A percentile compares a stretch with the other conserved stretches of the same genome.
These are phyloP conservation scores for Claviceps purpurea DNA, from an alignment of 2,329 filamentous ascomycete species.

Conservation along the genomic window DNA sequence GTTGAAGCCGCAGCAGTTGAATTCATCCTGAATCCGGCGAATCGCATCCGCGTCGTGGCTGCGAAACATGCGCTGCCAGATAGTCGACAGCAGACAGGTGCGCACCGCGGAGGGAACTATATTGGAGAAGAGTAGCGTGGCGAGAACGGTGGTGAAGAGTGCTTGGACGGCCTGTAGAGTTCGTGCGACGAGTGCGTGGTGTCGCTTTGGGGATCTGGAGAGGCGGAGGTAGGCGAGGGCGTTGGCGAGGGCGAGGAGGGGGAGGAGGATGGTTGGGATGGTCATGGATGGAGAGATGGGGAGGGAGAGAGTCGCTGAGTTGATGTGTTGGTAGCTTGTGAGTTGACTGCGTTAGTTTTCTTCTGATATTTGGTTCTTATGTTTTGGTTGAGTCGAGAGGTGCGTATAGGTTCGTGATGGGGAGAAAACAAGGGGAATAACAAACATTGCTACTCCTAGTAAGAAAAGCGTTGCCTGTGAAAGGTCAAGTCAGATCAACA, in stretches of 20 bases:
- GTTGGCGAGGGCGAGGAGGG: background rate
- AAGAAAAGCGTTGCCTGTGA: background rate
- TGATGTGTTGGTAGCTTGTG: conserved; percentile 3
- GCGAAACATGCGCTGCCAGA: conserved; percentile 12
- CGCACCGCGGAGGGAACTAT: conserved; percentile 5
- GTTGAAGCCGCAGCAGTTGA: conserved; percentile 50
- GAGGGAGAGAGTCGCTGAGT: conserved; percentile 1
- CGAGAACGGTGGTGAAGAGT: conserved; percentile 6
- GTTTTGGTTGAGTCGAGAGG: too few species aligned
- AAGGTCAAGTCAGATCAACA: background rate
- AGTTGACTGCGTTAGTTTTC: background rate
- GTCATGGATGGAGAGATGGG: conserved; percentile 2
- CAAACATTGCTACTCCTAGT: background rate
- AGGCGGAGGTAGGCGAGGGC: background rate
- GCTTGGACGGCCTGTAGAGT: conserved; percentile 6
- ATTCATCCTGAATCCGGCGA: conserved; percentile 44
- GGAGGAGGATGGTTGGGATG: conserved; percentile 1
- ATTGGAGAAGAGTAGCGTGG: conserved; percentile 10
- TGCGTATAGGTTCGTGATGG: background rate
- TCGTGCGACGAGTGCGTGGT: background rate
- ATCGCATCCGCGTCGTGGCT: conserved; percentile 34
- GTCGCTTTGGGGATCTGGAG: background rate
- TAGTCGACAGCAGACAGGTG: conserved; percentile 8
- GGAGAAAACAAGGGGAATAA: background rate
- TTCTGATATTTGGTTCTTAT: background rate